These are phyloP conservation scores for Clitopilus passeckerianus DNA, from an alignment of 768 basidiomycete species.

Conservation along the genomic window DNA sequence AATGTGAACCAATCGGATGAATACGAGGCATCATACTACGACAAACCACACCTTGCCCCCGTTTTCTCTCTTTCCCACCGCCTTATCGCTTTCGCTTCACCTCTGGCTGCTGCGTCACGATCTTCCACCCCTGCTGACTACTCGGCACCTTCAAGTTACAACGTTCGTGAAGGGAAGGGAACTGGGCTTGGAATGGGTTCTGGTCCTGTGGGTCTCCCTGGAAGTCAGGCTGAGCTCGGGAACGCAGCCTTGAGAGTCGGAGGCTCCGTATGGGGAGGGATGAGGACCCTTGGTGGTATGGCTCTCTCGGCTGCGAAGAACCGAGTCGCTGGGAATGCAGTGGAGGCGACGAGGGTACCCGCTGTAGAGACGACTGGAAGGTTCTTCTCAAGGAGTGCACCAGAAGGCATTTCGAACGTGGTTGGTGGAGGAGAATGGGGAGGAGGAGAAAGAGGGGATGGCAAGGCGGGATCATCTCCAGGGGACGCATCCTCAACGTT, in stretches of 20 bases:
- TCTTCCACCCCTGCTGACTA: not conserved
- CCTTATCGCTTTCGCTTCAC: conserved; percentile 53
- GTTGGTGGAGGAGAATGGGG: conserved; percentile 3
- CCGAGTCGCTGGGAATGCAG: conserved; percentile 16
- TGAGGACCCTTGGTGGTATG: conserved; percentile 59
- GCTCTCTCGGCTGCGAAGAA: conserved; percentile 49
- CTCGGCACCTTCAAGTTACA: not conserved
- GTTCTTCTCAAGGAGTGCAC: conserved; percentile 64
- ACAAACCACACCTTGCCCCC: conserved; percentile 29
- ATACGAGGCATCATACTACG: not conserved
- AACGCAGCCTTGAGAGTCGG: conserved; percentile 55
- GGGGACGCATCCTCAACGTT: not conserved
- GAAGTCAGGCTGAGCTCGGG: conserved; percentile 43
- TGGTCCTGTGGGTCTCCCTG: not conserved
- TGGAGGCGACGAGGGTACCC: conserved; percentile 10
- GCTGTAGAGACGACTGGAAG: conserved; percentile 22
- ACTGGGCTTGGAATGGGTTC: not conserved
- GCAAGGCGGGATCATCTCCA: conserved; percentile 3
- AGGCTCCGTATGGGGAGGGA: conserved; percentile 56
- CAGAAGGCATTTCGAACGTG: conserved; percentile 27
- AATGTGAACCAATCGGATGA: not conserved
- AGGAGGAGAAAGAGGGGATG: not conserved
- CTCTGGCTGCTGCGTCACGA: conserved; percentile 8
- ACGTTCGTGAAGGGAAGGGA: not conserved
- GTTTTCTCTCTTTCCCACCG: conserved; percentile 58